phyloP scores from a whole-genome alignment of 2,329 filamentous ascomycete species.

The Colletotrichum sp. region DNA sequence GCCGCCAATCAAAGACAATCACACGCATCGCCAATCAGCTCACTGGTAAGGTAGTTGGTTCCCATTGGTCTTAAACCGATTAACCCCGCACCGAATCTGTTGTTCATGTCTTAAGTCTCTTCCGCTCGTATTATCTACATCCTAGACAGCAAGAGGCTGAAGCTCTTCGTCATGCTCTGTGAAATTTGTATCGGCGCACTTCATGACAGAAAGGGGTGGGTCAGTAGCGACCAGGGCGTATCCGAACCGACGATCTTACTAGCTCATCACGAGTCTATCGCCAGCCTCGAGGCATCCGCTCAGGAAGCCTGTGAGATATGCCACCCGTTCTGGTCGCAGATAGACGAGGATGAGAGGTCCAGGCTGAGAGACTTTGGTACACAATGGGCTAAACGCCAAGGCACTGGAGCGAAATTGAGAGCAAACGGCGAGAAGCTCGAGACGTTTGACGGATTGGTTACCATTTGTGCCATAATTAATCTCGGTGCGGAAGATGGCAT shows the following conservation, averaged over 20 bases:
- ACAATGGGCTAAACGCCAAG: background rate
- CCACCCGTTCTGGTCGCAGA: background rate
- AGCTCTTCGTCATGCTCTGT: background rate
- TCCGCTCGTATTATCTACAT: too few relatives aligned
- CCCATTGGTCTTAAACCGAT: too few relatives aligned
- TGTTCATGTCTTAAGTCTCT: too few relatives aligned
- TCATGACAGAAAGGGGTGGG: background rate
- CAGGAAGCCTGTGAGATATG: background rate
- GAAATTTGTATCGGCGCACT: background rate
- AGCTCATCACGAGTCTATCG: background rate
- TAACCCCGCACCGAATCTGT: too few relatives aligned
- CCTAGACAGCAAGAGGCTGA: too few relatives aligned
- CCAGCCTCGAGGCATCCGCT: background rate
- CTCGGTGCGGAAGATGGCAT: background rate
- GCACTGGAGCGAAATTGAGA: fast-evolving
- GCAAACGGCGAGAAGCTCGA: background rate
- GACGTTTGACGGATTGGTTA: background rate
- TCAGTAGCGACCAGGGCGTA: background rate
- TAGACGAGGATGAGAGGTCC: background rate
- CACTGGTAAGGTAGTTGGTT: too few relatives aligned
- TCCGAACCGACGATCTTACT: background rate
- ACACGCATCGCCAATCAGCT: too few relatives aligned
- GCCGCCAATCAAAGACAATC: too few relatives aligned
- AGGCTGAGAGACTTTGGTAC: background rate
- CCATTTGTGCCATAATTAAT: background rate